Base-by-base conservation (phyloP, 345 rosid genomes). In the Pelargonium nanum region DNA sequence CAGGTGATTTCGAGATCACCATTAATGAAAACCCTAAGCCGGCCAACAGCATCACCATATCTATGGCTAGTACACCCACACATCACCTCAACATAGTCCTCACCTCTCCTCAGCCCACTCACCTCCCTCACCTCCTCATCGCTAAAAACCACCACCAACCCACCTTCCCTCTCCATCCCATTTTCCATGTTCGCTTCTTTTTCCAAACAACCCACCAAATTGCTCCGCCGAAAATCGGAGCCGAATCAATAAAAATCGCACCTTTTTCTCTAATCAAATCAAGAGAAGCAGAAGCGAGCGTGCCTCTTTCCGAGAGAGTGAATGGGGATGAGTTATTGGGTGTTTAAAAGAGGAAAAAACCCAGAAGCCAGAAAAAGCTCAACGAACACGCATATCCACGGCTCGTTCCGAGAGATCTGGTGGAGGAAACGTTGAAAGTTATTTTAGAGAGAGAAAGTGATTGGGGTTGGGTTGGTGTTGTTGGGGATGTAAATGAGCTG, bases 61-160 rank as follows among this genome's bases (percentile, higher is more conserved):
- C 93, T 80, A 72, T 85, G 97, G 66, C 96, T 94, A 19, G 99
- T 94, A 86, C 99, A 94, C 32, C 97, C 97, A 72, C 97, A 94
- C 77, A 81, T 90, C 53, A 94, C 97, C 76, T 94, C 97, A 48
- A 94, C 76, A 72, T 77, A 88, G 65, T 88, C 89, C 48, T 68
- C 86, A 19, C 74, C 82, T 58, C 73, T 72, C 77, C 68, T 94
- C 32, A 28, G 7, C 32, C 7, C 32, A 28, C 32, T 28, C 32
- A 28, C 32, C 7, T 28, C 32, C 32, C 32, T 28, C 32, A 28
- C 32, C 7, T 28, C 32, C 32, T 28, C 32, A 28, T 28, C 32
- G 7, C 32, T 28, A 7, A 28, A 28, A 3, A 28, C 32, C 32
- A 28, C 32, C 32, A 28, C 32, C 32, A 7, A 28, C 32, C 3